Evolutionary conservation across 768 basidiomycete genomes (phyloP), one percentile per base, ranked within the genome.

Genomic region (Megacollybia marginata): DNA sequence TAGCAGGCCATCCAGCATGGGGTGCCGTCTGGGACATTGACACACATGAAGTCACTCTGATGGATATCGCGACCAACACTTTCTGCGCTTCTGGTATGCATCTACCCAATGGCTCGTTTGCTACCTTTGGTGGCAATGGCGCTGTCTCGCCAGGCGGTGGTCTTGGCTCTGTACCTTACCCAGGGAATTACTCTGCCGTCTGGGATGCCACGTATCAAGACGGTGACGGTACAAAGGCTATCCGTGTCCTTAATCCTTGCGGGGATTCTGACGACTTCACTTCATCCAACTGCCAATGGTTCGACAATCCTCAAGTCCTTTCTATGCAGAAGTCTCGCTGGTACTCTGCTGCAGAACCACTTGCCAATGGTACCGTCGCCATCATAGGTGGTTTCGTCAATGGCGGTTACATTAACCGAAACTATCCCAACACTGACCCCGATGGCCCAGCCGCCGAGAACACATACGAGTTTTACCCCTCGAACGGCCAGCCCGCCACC

Each of bases 41-140:
- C 8, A 72, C 82, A 0, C 79, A 79, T 52, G 65, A 72, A 28
- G 76, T 79, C 18, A 72, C 71, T 18, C 62, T 80, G 0, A 88
- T 93, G 83, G 85, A 88, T 46, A 72, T 91, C 11, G 55, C 58
- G 33, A 85, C 85, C 20, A 92, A 91, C 59, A 67, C 76, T 5
- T 92, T 92, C 69, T 92, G 89, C 57, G 79, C 89, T 16, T 89
- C 84, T 2, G 89, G 88, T 45, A 80, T 83, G 79, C 86, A 89
- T 59, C 69, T 89, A 1, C 88, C 88, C 9, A 89, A 89, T 52
- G 85, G 85, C 34, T 87, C 85, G 1, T 90, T 70, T 51, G 76
- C 71, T 9, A 79, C 85, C 0, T 83, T 90, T 54, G 88, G 88
- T 53, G 88, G 89, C 7, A 91, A 91, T 58, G 76, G 78, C 20